Percentiles rank a stretch among this genome's conserved stretches.
phyloP scores from a whole-genome alignment of 805 yeast species.

The Spathaspora gorwiae region DNA sequence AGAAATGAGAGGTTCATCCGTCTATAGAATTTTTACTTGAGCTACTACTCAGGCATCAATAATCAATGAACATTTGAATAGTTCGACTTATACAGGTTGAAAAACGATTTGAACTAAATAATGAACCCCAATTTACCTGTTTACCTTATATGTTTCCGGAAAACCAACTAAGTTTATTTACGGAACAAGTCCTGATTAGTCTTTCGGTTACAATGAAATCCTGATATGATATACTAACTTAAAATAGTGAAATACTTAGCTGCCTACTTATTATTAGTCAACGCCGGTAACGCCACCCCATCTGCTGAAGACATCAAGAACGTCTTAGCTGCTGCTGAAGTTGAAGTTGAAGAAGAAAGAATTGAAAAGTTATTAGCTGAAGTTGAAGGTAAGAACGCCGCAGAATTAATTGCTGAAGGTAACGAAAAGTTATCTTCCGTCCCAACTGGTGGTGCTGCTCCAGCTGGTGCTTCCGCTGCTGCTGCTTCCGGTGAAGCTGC shows the following conservation, averaged over 20 bases:
- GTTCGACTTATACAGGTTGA: too few relatives aligned
- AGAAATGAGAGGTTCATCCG: too few relatives aligned
- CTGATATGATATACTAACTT: conserved; percentile 5
- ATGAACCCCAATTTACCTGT: too few relatives aligned
- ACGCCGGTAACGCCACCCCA: conserved; percentile 95
- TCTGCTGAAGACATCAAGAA: conserved; percentile 86
- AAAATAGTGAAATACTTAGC: conserved; percentile 87
- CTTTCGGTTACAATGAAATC: too few relatives aligned
- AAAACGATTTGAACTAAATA: too few relatives aligned
- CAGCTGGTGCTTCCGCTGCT: conserved; percentile 67
- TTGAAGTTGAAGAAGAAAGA: conserved; percentile 89
- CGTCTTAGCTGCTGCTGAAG: conserved; percentile 90
- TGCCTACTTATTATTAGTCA: conserved; percentile 96
- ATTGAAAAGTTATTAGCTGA: conserved; percentile 74
- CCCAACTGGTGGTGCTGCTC: conserved; percentile 90
- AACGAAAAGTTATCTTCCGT: conserved; percentile 92
- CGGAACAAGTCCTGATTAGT: too few relatives aligned
- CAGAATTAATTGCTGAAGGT: conserved; percentile 93
- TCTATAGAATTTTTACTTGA: too few relatives aligned
- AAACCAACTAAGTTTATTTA: too few relatives aligned
- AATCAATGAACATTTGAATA: too few relatives aligned
- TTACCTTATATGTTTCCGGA: too few relatives aligned
- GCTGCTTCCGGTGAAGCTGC: conserved; percentile 43
- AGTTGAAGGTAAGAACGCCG: conserved; percentile 89
- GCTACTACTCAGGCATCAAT: too few relatives aligned